Evolutionary conservation across 495 filamentous ascomycete species (phyloP).

Genomic region (Tetracladium marchalianum): DNA sequence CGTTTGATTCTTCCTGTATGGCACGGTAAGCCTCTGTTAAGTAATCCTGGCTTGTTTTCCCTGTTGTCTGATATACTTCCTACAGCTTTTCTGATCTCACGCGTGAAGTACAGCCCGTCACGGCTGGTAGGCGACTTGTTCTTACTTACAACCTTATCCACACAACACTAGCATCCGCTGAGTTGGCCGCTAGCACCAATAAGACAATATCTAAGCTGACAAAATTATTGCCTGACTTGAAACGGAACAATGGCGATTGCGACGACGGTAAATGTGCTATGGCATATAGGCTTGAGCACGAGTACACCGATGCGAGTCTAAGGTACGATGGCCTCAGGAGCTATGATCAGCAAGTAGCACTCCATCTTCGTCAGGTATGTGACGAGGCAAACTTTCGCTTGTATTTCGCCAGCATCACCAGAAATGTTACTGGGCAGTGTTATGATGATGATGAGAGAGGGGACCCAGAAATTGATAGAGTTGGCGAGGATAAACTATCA

Average conservation of each 20-base stretch:
- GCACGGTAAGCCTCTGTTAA: conserved; percentile 29
- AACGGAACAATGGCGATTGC: conserved; percentile 1
- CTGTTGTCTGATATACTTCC: too few species aligned
- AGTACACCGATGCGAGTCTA: conserved; percentile 37
- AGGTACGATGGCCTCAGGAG: conserved; percentile 29
- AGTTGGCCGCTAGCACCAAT: conserved; percentile 9
- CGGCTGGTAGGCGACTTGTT: conserved; percentile 38
- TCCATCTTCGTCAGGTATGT: conserved; percentile 24
- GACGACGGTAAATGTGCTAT: conserved; percentile 7
- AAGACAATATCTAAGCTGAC: conserved; percentile 14
- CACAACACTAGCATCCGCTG: conserved; percentile 1
- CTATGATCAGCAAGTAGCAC: conserved; percentile 23
- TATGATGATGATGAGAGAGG: conserved; percentile 11
- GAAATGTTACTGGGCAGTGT: conserved; percentile 18
- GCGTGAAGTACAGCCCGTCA: conserved; percentile 42
- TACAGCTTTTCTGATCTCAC: conserved; percentile 39
- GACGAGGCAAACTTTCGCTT: conserved; percentile 23
- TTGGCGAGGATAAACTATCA: conserved; percentile 8
- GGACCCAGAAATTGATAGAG: conserved; percentile 18
- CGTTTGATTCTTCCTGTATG: conserved; percentile 25
- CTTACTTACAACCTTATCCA: conserved; percentile 46
- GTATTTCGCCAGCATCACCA: conserved; percentile 29
- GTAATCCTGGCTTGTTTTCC: background rate
- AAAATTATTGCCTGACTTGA: conserved; percentile 1
- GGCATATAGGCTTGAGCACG: conserved; percentile 33